Evolutionary conservation across 2,329 filamentous ascomycete species (phyloP).

Genomic region (Pochonia chlamydosporia): DNA sequence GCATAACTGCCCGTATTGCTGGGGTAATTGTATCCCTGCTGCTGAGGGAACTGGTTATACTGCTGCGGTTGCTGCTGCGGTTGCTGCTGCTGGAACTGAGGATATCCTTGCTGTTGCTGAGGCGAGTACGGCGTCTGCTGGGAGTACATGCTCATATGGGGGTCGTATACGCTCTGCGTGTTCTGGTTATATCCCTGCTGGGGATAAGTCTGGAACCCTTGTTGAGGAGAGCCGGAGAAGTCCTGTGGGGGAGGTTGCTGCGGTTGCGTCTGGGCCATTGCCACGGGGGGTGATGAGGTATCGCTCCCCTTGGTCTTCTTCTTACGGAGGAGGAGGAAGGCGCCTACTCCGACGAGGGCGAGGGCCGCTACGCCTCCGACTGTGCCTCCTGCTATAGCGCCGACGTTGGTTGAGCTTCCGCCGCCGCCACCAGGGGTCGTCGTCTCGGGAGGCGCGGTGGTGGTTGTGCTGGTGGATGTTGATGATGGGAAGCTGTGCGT

Average conservation of each 20-base stretch:
- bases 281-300: too few relatives aligned
- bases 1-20: too few relatives aligned
- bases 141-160: slow-evolving; percentile 13
- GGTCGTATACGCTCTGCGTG: background rate
- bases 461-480: slow-evolving; percentile 6
- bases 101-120: slow-evolving; percentile 10
- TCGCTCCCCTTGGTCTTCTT: slow-evolving; percentile 16
- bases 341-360: slow-evolving; percentile 30
- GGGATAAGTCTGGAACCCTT: slow-evolving; percentile 4
- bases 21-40: background rate
- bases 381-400: slow-evolving; percentile 27
- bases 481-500: slow-evolving; percentile 14
- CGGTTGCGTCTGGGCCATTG: slow-evolving; percentile 14
- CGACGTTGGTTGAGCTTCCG: slow-evolving; percentile 24
- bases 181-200: background rate
- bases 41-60: slow-evolving; percentile 6
- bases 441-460: slow-evolving; percentile 5
- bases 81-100: slow-evolving; percentile 5
- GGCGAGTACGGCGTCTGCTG: slow-evolving; percentile 12
- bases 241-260: slow-evolving; percentile 19
- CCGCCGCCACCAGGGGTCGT: slow-evolving; percentile 16
- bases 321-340: slow-evolving; percentile 35
- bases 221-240: slow-evolving; percentile 14
- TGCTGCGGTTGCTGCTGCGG: slow-evolving; percentile 10
- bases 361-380: slow-evolving; percentile 37